phyloP scores from a whole-genome alignment of 176 grass and related monocot species.

The Ensete glaucum region DNA sequence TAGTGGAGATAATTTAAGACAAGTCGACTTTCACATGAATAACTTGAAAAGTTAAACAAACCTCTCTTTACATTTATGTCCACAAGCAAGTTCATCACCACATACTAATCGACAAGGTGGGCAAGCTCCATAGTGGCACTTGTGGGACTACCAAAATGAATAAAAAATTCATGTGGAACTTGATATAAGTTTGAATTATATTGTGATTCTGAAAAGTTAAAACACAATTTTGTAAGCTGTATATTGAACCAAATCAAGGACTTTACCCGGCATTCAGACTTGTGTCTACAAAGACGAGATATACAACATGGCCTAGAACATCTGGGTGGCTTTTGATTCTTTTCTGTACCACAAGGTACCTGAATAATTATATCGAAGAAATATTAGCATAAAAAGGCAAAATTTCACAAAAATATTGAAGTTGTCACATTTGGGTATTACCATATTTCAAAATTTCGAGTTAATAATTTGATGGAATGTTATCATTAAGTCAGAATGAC shows the following conservation, averaged over 20 bases:
- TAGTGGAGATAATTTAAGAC: constrained; percentile 1
- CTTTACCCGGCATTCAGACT: constrained; percentile 65
- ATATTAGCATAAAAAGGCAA: neutral
- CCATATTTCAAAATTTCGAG: neutral
- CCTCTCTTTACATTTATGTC: constrained; percentile 90
- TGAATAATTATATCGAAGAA: constrained; percentile 17
- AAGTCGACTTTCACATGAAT: neutral
- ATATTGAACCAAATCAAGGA: constrained; percentile 1
- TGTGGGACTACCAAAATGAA: constrained; percentile 60
- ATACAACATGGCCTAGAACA: constrained; percentile 70
- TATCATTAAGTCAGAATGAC: neutral
- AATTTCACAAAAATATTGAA: neutral
- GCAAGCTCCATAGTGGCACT: constrained; percentile 96
- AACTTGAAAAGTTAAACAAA: constrained; percentile 17
- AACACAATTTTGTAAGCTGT: neutral
- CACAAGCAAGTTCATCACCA: constrained; percentile 66
- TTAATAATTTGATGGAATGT: neutral
- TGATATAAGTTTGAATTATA: neutral
- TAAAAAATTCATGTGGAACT: constrained; percentile 9
- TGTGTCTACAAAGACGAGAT: constrained; percentile 82
- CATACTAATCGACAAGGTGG: constrained; percentile 86
- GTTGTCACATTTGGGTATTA: neutral
- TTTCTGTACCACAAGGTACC: constrained; percentile 96
- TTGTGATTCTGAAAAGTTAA: neutral
- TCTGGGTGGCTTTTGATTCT: constrained; percentile 90